Evolutionary conservation across 2,329 filamentous ascomycete genomes (phyloP).

Genomic region (Venturia nashicola): DNA sequence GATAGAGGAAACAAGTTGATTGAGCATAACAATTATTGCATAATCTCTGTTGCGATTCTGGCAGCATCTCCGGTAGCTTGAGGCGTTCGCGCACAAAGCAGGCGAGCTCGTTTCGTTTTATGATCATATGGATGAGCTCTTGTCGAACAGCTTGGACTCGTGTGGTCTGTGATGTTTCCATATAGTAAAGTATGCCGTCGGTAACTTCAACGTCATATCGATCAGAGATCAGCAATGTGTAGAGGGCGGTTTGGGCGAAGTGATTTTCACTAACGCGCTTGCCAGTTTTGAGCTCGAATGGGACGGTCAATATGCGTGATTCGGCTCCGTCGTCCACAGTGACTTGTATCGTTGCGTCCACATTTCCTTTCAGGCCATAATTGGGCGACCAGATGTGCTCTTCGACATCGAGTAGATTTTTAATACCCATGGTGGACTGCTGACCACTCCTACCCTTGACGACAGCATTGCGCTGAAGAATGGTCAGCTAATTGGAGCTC

Average conservation of each 20-base stretch:
- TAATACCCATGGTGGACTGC: constrained; percentile 71
- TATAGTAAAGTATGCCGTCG: constrained; percentile 88
- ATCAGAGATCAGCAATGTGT: constrained; percentile 84
- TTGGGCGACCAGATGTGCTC: constrained; percentile 98
- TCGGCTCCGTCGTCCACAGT: constrained; percentile 60
- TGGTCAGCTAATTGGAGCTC: not conserved
- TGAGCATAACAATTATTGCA: constrained; percentile 88
- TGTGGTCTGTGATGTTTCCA: constrained; percentile 77
- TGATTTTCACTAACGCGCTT: constrained; percentile 69
- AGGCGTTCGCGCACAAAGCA: constrained; percentile 72
- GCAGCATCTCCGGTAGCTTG: constrained; percentile 75
- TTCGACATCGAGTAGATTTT: constrained; percentile 89
- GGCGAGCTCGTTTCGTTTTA: constrained; percentile 84
- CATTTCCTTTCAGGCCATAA: constrained; percentile 95
- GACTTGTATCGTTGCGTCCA: constrained; percentile 91
- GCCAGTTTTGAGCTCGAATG: constrained; percentile 92
- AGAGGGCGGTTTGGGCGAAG: constrained; percentile 86
- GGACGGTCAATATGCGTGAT: constrained; percentile 63
- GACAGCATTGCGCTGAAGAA: constrained; percentile 42
- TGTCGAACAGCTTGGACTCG: constrained; percentile 75
- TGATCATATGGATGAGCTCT: constrained; percentile 91
- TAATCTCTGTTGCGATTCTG: constrained; percentile 52
- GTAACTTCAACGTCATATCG: constrained; percentile 84
- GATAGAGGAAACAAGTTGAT: constrained; percentile 81
- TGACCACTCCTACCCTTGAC: constrained; percentile 70